Evolutionary conservation across 345 rosid genomes (phyloP).

Genomic region (Litchi chinensis): DNA sequence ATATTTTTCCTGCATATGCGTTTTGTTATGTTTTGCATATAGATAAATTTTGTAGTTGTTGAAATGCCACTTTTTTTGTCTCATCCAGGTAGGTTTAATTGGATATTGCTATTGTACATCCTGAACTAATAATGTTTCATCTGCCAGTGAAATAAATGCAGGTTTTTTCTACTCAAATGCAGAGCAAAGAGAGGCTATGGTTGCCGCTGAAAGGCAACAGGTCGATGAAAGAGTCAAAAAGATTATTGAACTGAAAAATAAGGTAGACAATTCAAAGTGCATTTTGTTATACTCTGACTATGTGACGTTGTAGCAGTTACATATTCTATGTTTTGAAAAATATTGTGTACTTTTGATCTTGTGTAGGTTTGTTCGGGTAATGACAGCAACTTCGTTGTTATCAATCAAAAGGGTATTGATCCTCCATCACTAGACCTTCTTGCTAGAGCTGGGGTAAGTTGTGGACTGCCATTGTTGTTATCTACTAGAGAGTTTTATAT

Average conservation of each 20-base stretch:
- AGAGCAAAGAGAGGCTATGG: conserved; percentile 98
- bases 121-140: conserved; percentile 45
- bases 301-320: not conserved
- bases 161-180: conserved; percentile 99
- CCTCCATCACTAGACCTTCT: conserved; percentile 96
- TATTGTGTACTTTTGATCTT: conserved; percentile 17
- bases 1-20: not conserved
- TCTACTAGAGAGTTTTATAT: not conserved
- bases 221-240: conserved; percentile 87
- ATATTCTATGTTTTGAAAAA: not conserved
- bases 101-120: conserved; percentile 5
- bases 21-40: not conserved
- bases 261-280: conserved; percentile 44
- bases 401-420: conserved; percentile 98
- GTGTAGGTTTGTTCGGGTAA: conserved; percentile 86
- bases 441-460: conserved; percentile 94
- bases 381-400: conserved; percentile 76
- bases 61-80: not conserved
- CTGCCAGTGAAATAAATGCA: conserved; percentile 90
- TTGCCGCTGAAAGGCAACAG: conserved; percentile 86
- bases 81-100: not conserved
- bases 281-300: not conserved
- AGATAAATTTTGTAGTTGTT: not conserved
- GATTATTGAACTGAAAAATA: conserved; percentile 85
- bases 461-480: not conserved